These are phyloP conservation scores for Backusella tarrabulga DNA, from an alignment of 192 early-diverging fungal species.

Conservation along the genomic window DNA sequence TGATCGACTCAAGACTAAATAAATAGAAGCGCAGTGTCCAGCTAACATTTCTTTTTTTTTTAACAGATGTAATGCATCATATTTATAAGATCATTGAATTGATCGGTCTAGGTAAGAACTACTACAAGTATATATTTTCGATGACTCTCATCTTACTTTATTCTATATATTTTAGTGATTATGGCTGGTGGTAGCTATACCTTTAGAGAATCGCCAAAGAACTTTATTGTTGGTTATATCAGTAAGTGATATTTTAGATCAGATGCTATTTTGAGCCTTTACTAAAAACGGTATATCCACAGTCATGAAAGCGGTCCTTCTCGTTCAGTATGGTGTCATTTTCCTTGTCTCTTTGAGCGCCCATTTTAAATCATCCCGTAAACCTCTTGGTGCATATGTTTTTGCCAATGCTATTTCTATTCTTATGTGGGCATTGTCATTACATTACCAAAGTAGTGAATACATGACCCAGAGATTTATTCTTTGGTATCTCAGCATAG, in stretches of 20 bases:
- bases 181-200: constrained; percentile 31
- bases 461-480: constrained; percentile 14
- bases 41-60: neutral
- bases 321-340: constrained; percentile 30
- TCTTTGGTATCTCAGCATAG: constrained; percentile 46
- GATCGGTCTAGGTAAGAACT: constrained; percentile 21
- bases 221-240: constrained; percentile 37
- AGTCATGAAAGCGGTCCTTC: constrained; percentile 34
- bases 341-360: constrained; percentile 26
- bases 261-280: neutral
- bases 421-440: constrained; percentile 31
- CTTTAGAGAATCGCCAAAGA: constrained; percentile 4
- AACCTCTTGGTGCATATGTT: constrained; percentile 25
- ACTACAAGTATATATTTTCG: neutral
- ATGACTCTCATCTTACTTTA: neutral
- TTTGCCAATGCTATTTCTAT: constrained; percentile 24
- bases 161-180: constrained; percentile 10
- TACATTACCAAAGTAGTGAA: neutral
- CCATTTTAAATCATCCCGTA: constrained; percentile 10
- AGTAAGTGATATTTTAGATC: constrained; percentile 2
- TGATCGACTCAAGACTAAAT: neutral
- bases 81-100: constrained; percentile 35
- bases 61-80: constrained; percentile 36
- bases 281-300: neutral
- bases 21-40: neutral